These are phyloP conservation scores for Desmodesmus armatus DNA, from an alignment of 139 green algal species.

Conservation along the genomic window DNA sequence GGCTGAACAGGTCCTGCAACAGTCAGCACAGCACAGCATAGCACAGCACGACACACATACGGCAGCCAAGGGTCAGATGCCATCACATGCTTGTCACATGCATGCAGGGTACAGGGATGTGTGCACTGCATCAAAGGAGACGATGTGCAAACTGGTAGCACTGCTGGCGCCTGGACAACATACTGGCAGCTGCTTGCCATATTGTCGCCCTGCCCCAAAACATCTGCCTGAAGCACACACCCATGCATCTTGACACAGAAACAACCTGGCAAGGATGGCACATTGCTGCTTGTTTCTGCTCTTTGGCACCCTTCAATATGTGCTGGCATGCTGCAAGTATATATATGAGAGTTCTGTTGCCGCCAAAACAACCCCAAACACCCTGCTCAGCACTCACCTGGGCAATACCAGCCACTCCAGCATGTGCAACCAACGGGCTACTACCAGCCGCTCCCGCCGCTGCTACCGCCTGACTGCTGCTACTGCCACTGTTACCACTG, in stretches of 20 bases:
- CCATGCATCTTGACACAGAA: too few species aligned
- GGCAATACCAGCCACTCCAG: conserved; percentile 56
- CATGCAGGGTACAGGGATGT: too few species aligned
- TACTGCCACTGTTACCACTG: conserved; percentile 3
- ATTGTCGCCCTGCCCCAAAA: too few species aligned
- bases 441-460: conserved; percentile 5
- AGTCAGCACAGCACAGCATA: conserved; percentile 32
- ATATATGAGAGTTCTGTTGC: neutral
- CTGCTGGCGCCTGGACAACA: too few species aligned
- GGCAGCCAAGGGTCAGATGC: neutral
- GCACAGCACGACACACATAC: neutral
- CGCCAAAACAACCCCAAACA: neutral
- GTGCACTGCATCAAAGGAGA: too few species aligned
- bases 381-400: neutral
- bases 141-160: too few species aligned
- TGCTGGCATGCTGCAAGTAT: too few species aligned
- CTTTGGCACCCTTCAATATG: too few species aligned
- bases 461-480: conserved; percentile 20
- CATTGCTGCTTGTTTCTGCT: too few species aligned
- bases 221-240: too few species aligned
- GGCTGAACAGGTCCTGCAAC: conserved; percentile 54
- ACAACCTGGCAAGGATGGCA: too few species aligned
- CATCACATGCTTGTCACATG: neutral
- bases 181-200: too few species aligned
- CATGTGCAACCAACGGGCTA: conserved; percentile 61